Base-by-base conservation (phyloP, 2,329 filamentous ascomycete species). In the Fusarium nisikadoi region DNA sequence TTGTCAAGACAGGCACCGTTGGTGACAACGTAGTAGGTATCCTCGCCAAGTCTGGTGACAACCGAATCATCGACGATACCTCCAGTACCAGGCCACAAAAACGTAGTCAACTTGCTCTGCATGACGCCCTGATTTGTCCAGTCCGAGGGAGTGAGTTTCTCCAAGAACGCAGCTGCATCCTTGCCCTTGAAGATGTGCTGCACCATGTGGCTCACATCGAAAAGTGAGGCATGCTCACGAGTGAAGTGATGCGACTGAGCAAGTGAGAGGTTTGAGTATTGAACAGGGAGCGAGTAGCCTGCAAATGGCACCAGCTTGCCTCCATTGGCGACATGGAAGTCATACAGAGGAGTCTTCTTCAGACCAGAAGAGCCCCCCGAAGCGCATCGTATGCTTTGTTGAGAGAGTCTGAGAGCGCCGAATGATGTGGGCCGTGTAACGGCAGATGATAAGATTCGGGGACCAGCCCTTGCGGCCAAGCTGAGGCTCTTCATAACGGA, bases 291-390 rank as follows among this genome's bases (percentile, higher is more conserved):
- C 76, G 89, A 87, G 84, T 92, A 97, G 74, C 94, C 94, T 71
- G 93, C 95, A 83, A 98, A 99, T n/a, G 94, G 93, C 54, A 98
- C 95, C 90, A 98, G 96, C 84, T 97, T 98, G 74, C 89, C 96
- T 75, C 94, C 94, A 79, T 93, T 86, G 65, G 89, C 87, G 70
- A 95, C 78, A 81, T 97, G 93, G 27, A 97, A 85, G 76, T 94
- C 91, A 81, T 95, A 93, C 27, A 98, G 86, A 33, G 92, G 90
- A 6, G 94, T 97, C 83, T 87, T 91, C 76, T 81, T 84, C 71
- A 88, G 84, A 25, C 80, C 73, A 41, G 71, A 78, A 11, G 70
- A 67, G 72, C 29, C 73, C 27, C 68, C 71, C 41, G 80, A 80
- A 52, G 78, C 78, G 65, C 71, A 77, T 52, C 79, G 78, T 43